phyloP scores from a whole-genome alignment of 768 basidiomycete species.

The Podaxis sp. region DNA sequence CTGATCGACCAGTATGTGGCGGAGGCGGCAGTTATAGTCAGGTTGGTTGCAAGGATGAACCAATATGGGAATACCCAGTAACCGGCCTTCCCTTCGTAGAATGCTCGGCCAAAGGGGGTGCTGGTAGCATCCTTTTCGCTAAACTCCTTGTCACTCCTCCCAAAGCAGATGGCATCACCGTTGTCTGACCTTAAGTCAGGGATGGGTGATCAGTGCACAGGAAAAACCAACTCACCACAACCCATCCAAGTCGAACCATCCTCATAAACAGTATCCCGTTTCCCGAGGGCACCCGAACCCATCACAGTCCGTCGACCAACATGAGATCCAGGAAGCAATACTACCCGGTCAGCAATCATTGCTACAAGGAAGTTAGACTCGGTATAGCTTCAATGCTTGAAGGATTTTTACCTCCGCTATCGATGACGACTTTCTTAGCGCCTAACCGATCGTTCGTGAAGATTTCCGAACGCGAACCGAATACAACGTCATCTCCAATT shows the following conservation, averaged over 20 bases:
- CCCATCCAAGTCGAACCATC: slow-evolving; percentile 46
- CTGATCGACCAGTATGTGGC: slow-evolving; percentile 39
- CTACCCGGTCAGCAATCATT: slow-evolving; percentile 47
- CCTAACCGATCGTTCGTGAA: slow-evolving; percentile 41
- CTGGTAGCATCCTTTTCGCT: slow-evolving; percentile 23
- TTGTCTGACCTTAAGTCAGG: slow-evolving; percentile 20
- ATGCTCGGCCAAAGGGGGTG: slow-evolving; percentile 40
- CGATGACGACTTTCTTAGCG: slow-evolving; percentile 33
- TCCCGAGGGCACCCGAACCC: slow-evolving; percentile 44
- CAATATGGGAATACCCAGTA: slow-evolving; percentile 38
- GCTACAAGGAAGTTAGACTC: slow-evolving; percentile 20
- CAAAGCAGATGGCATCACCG: slow-evolving; percentile 36
- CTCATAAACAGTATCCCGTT: slow-evolving; percentile 33
- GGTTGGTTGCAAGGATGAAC: slow-evolving; percentile 31
- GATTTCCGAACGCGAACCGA: slow-evolving; percentile 40
- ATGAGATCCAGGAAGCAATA: slow-evolving; percentile 37
- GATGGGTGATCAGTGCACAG: not conserved
- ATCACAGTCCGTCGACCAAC: slow-evolving; percentile 38
- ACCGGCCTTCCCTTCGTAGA: slow-evolving; percentile 33
- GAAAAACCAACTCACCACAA: slow-evolving; percentile 25
- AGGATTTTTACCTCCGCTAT: slow-evolving; percentile 28
- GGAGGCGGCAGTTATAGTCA: slow-evolving; percentile 30
- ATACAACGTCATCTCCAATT: slow-evolving; percentile 45
- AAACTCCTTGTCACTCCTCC: slow-evolving; percentile 19
- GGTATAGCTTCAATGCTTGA: not conserved